Base-by-base conservation (phyloP, 768 basidiomycete species). In the Lactarius psammicola region DNA sequence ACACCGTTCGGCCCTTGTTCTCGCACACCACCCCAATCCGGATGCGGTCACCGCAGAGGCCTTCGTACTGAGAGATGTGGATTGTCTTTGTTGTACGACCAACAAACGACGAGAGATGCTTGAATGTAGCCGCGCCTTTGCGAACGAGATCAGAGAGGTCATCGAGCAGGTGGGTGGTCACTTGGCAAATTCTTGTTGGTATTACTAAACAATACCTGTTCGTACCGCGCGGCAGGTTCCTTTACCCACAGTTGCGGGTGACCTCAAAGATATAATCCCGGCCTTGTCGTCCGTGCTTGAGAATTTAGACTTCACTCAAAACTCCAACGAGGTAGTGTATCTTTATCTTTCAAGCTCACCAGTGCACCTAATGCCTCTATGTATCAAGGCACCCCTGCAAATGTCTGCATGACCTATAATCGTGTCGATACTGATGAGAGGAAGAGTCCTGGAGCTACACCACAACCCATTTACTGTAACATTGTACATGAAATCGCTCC, bases 1-100 rank as follows among this genome's bases (percentile, higher is more conserved):
- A 51, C 38, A 64, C 13, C 63, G 63, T 18, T 53, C 63, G 20
- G 49, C 63, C 13, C 49, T 59, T 20, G 36, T 64, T 34, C 63
- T 64, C 9, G 63, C 63, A 9, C 40, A 55, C n/a, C 63, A 55
- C n/a, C 57, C 63, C 8, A 55, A 26, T 40, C 38, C 28, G 3
- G 58, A 53, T 13, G 63, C 51, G 31, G 30, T 64, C 20, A 59
- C 51, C 13, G 10, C 17, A 10, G 31, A 51, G 11, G n/a, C 20
- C 6, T 64, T 64, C 49, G 63, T 64, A 28, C 46, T 59, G 18
- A 44, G 7, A 28, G 56, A 63, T 51, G 0, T 42, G 18, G 17
- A 55, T n/a, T 64, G 63, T 8, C 3, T 0, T 34, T 2, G 0
- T 10, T 64, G 63, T 30, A 1, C 17, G 3, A 9, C 3, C 1